These are phyloP conservation scores for Neltuma alba DNA, from an alignment of 306 rosid species.

Conservation along the genomic window DNA sequence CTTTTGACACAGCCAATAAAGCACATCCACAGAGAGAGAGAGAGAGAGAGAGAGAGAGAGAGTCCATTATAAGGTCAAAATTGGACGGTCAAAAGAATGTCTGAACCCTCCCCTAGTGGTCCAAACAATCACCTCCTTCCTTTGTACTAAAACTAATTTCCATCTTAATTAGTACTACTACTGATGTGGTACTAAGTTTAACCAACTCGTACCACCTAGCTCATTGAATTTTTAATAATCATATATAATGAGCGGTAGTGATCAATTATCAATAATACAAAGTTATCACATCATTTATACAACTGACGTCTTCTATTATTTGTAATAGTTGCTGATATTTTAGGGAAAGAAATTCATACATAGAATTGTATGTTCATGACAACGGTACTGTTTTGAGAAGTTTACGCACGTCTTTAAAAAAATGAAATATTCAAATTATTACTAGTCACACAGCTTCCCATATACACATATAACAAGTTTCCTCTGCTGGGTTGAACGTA, in stretches of 20 bases:
- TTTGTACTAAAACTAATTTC: neutral
- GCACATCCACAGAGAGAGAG: too few relatives aligned
- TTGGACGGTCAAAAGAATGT: neutral
- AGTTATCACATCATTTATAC: neutral
- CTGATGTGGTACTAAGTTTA: neutral
- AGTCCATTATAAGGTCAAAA: neutral
- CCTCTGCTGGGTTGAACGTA: neutral
- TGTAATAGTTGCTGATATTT: too few relatives aligned
- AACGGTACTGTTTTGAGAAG: too few relatives aligned
- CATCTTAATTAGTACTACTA: neutral
- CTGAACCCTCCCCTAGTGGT: neutral
- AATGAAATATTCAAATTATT: neutral
- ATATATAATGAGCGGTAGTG: too few relatives aligned
- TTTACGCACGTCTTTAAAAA: neutral
- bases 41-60: neutral
- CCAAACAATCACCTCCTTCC: neutral
- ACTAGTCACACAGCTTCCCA: neutral
- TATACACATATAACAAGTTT: neutral
- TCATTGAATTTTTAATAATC: too few relatives aligned
- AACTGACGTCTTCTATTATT: too few relatives aligned
- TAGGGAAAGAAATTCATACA: too few relatives aligned
- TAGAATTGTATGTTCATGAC: too few relatives aligned
- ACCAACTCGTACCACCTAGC: neutral
- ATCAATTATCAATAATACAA: too few relatives aligned
- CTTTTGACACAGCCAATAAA: slow-evolving; percentile 6